Percentiles rank a stretch among this genome's conserved stretches.
Conservation (phyloP, 176 grass and related monocot genomes). For the Miscanthus lutarioriparius region DNA sequence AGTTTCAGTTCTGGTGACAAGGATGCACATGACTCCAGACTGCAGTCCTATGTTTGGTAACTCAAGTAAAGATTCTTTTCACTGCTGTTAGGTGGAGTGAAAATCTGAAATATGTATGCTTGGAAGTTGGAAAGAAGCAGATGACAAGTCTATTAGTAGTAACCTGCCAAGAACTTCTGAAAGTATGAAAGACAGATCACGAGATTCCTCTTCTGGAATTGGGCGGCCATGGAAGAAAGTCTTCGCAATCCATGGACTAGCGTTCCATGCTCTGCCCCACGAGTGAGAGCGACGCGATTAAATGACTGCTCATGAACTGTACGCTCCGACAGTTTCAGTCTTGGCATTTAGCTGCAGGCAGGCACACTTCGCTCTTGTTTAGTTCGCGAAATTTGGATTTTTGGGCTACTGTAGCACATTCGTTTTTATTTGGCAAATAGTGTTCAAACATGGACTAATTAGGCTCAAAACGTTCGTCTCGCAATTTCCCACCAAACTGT, state of each 20-base stretch:
- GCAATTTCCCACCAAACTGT: too few relatives aligned
- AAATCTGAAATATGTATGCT: background rate
- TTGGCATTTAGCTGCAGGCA: constrained; percentile 19
- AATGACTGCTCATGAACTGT: constrained; percentile 2
- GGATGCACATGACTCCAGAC: constrained; percentile 28
- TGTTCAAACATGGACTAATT: too few relatives aligned
- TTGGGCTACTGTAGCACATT: too few relatives aligned
- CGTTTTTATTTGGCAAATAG: too few relatives aligned
- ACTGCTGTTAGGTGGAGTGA: background rate
- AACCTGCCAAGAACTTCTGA: constrained; percentile 11
- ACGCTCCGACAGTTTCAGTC: constrained; percentile 2
- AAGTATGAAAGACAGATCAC: background rate
- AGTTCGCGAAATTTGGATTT: too few relatives aligned
- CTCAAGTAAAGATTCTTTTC: background rate
- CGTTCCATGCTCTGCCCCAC: constrained; percentile 2
- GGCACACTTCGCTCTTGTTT: background rate
- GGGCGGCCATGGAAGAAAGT: constrained; percentile 9
- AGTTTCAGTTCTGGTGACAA: constrained; percentile 24
- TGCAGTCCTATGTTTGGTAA: background rate
- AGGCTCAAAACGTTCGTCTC: too few relatives aligned
- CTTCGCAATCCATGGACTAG: constrained; percentile 27
- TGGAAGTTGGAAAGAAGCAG: background rate
- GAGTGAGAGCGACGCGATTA: constrained; percentile 8
- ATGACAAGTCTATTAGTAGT: background rate
- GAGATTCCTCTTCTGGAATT: constrained; percentile 28